These are phyloP conservation scores for Elongisporangium undulatum DNA, from an alignment of 352 stramenopile genomes.

Conservation along the genomic window DNA sequence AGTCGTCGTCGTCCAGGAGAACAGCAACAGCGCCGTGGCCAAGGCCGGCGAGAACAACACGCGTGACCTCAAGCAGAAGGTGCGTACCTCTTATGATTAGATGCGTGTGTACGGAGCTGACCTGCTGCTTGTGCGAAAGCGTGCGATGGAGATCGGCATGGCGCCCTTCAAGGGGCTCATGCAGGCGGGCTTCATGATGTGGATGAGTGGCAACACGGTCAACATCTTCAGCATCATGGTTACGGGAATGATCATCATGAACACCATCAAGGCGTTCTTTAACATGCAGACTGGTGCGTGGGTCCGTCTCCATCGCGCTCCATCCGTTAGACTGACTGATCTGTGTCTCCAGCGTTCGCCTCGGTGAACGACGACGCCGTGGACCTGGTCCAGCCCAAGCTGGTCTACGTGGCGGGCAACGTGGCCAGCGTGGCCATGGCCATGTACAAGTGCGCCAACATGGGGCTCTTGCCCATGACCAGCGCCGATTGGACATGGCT, in stretches of 20 bases:
- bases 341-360: constrained; percentile 49
- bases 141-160: constrained; percentile 89
- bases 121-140: constrained; percentile 25
- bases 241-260: constrained; percentile 91
- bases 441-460: constrained; percentile 91
- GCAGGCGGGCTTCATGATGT: constrained; percentile 96
- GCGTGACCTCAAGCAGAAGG: constrained; percentile 86
- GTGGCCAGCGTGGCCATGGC: constrained; percentile 82
- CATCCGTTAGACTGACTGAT: constrained; percentile 2
- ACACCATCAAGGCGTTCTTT: constrained; percentile 89
- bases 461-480: constrained; percentile 90
- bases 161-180: constrained; percentile 90
- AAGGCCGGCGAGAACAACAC: constrained; percentile 60
- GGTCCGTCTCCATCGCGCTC: neutral
- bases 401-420: constrained; percentile 87
- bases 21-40: constrained; percentile 39
- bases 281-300: constrained; percentile 60
- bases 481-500: constrained; percentile 92
- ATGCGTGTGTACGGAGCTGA: neutral
- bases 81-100: constrained; percentile 10
- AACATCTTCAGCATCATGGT: constrained; percentile 97
- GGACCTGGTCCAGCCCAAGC: constrained; percentile 85
- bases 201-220: constrained; percentile 93
- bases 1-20: constrained; percentile 26
- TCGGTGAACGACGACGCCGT: constrained; percentile 71